Evolutionary conservation across 495 filamentous ascomycete species (phyloP), one percentile per base, ranked within the genome.

Genomic region (Penicillium arizonense): DNA sequence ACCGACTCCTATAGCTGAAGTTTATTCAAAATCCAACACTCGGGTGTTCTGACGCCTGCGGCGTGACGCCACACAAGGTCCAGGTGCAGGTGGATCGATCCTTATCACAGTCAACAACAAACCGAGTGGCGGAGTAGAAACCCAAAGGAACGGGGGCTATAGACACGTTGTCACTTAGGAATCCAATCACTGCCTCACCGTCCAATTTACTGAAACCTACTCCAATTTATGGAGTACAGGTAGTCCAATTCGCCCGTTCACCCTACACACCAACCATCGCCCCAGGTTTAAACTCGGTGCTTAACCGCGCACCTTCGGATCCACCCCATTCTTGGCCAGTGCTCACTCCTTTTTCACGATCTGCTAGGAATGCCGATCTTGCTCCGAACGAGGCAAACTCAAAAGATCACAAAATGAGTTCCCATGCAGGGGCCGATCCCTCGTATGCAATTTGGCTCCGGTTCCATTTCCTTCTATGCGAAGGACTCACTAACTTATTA

Each of bases 11-110:
- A 28, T 43, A 24, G 3, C n/a, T 28, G 33, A 47, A 52, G 14
- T 38, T 51, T 45, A 41, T 44, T 36, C 43, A 20, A 38, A 41
- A 23, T 50, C 49, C 37, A 47, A 50, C 35, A 33, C 36, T 33
- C 46, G 40, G 23, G 34, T 39, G 21, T 50, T 30, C 48, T 44
- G 58, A 48, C 52, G 42, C 52, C 51, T 55, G 55, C 56, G 61
- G 58, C 55, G 57, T 33, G 49, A 60, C 58, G 61, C 62, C 59
- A 65, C 62, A 44, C 13, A 58, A 56, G 55, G 62, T 40, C 62
- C 46, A 56, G 55, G 62, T 65, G 30, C 40, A 33, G 12, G 58
- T 60, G 61, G 53, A 54, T 47, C 60, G 50, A 46, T 46, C 23
- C 32, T n/a, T 30, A 3, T 34, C 14, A 34, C 28, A 46, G 44